Evolutionary conservation across 2,329 filamentous ascomycete genomes (phyloP).

Genomic region (Neopestalotiopsis sp.): DNA sequence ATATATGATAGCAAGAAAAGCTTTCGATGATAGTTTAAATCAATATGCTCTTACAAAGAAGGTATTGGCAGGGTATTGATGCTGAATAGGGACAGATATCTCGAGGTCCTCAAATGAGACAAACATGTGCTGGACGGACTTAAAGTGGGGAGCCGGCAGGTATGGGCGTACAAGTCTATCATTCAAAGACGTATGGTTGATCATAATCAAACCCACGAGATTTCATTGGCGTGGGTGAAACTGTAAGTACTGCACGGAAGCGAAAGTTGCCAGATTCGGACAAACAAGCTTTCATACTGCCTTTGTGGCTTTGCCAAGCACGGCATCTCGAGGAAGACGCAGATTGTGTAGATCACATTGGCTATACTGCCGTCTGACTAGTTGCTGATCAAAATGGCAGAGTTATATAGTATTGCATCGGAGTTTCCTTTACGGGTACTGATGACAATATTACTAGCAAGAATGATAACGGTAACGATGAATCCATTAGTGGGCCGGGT

Average conservation of each 20-base stretch:
- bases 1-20: background rate
- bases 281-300: background rate
- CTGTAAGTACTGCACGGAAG: background rate
- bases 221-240: background rate
- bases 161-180: background rate
- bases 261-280: background rate
- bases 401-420: no score
- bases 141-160: background rate
- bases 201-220: background rate
- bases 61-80: background rate
- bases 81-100: background rate
- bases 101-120: background rate
- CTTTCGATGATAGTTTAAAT: background rate
- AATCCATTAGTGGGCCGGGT: no score
- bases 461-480: no score
- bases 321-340: no score
- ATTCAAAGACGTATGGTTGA: background rate
- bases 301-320: background rate
- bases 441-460: no score
- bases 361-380: no score
- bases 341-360: no score
- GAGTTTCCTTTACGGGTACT: no score
- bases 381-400: no score
- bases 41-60: background rate
- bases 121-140: background rate